These are phyloP conservation scores for Phaeoacremonium minimum DNA, from an alignment of 2,329 filamentous ascomycete genomes.

Conservation along the genomic window DNA sequence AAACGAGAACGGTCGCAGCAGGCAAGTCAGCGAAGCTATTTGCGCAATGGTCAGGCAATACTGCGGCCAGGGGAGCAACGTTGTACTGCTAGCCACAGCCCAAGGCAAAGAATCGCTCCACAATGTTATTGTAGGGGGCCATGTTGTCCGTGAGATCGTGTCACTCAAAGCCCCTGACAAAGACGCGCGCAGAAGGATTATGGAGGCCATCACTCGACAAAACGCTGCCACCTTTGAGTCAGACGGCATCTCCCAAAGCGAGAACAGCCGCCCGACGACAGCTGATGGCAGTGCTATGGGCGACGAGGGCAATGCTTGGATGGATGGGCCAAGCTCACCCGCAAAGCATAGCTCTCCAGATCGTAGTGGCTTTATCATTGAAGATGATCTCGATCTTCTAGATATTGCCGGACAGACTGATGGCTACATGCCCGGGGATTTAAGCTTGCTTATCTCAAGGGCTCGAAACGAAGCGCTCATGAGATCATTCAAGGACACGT, in stretches of 20 bases:
- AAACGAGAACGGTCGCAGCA: constrained; percentile 87
- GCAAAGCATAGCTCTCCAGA: constrained; percentile 34
- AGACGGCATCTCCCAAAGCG: constrained; percentile 25
- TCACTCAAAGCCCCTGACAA: constrained; percentile 89
- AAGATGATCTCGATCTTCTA: constrained; percentile 78
- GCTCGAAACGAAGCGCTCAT: constrained; percentile 92
- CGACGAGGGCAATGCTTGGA: constrained; percentile 62
- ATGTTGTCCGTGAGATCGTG: constrained; percentile 88
- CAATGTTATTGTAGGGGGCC: constrained; percentile 83
- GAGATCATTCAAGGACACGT: constrained; percentile 61
- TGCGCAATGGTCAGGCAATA: constrained; percentile 80
- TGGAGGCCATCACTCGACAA: constrained; percentile 71
- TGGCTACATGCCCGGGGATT: constrained; percentile 95
- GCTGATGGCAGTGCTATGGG: constrained; percentile 45
- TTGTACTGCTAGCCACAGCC: constrained; percentile 85
- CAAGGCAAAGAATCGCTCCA: constrained; percentile 92
- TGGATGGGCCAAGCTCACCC: constrained; percentile 63
- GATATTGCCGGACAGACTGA: constrained; percentile 93
- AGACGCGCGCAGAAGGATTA: constrained; percentile 75
- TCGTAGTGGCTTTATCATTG: constrained; percentile 65
- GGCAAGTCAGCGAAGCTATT: constrained; percentile 86
- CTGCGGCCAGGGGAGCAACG: constrained; percentile 72
- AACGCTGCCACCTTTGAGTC: constrained; percentile 37
- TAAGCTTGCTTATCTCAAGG: constrained; percentile 78
- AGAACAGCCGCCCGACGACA: constrained; percentile 53